Base-by-base conservation (phyloP, 768 basidiomycete genomes). In the Ramaria sp. region DNA sequence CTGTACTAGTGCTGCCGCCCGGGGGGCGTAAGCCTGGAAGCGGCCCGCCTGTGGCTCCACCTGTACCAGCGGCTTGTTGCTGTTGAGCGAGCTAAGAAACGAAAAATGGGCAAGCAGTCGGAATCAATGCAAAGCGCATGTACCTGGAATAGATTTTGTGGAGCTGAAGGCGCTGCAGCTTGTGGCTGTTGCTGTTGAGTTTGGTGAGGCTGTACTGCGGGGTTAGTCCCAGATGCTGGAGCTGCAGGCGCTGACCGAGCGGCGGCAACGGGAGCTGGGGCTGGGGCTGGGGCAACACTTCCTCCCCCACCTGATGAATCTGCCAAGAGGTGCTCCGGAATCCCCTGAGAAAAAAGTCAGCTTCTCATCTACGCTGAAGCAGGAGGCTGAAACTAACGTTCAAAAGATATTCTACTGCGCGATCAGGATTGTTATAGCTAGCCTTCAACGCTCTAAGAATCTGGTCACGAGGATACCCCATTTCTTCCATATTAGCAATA, bases 371-470 rank as follows among this genome's bases (percentile, higher is more conserved):
- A n/a, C 49, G 52, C 48, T 44, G 20, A 39, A 42, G 39, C 44
- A 38, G 45, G 60, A 47, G 12, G 50, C 9, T 39, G 51, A 27
- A 18, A 71, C 85, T 60, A 61, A 94, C 95, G 57, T 65, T 95
- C 80, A 98, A 85, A 53, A 99, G 72, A 68, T 99, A 99, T 67
- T 99, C 96, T n/a, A 92, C 95, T 6, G 96, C 96, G 28, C 96
- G 79, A 62, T 98, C 93, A 7, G 96, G 88, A 69, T 99, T 98
- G 69, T 99, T 99, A 72, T 78, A 99, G 64, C 89, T 93, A 25
- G 94, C 96, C 56, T 91, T 76, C 66, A 99, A 66, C 3, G 94
- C 93, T 15, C 83, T 78, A 62, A 82, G 68, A 39, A 97, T 90
- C 62, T 90, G 80, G 3, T 93, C 92, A 37, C 83, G 77, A 57